Evolutionary conservation across 805 yeast species (phyloP), one percentile per base, ranked within the genome.

Genomic region (Kluyveromyces siamensis): DNA sequence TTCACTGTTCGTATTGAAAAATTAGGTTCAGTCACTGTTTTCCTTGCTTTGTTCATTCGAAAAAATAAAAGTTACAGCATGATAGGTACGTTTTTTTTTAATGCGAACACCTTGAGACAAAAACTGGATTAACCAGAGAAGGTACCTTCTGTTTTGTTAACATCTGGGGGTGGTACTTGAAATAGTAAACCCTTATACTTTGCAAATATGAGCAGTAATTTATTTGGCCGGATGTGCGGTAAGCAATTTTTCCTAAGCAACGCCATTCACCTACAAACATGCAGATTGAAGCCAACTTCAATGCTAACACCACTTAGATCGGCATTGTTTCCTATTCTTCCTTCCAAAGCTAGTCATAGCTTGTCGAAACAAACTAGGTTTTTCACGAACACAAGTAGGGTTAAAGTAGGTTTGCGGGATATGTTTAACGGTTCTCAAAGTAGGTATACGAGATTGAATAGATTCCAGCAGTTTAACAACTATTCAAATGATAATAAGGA

Each of bases 391-490:
- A 47, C 48, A 6, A 37, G 48, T 2, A 27, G 9, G 7, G 27
- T 37, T 10, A 43, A 46, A 6, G n/a, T 55, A 4, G 55, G 56
- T 13, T 57, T 60, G 59, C 44, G 47, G 21, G 47, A 45, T n/a
- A 44, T 54, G 35, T 45, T 30, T 25, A 52, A 49, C 14, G 49
- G 52, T 4, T 39, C 57, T 17, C 44, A 50, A 9, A 57, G 54
- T 27, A 50, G 63, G 17, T 65, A 63, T 45, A 49, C 54, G 8
- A 48, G 64, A 14, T 49, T 65, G 36, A 62, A 65, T 50, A 50
- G 69, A 17, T 65, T 65, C 41, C 69, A 65, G 46, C 62, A 60
- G 45, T 65, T 53, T 45, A 58, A 58, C 39, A 48, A 47, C 18
- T 48, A 50, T 36, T 44, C 49, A 13, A 44, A 37, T 41, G 19